Conservation (phyloP, 2,329 filamentous ascomycete genomes). For the Paramyrothecium roridum region DNA sequence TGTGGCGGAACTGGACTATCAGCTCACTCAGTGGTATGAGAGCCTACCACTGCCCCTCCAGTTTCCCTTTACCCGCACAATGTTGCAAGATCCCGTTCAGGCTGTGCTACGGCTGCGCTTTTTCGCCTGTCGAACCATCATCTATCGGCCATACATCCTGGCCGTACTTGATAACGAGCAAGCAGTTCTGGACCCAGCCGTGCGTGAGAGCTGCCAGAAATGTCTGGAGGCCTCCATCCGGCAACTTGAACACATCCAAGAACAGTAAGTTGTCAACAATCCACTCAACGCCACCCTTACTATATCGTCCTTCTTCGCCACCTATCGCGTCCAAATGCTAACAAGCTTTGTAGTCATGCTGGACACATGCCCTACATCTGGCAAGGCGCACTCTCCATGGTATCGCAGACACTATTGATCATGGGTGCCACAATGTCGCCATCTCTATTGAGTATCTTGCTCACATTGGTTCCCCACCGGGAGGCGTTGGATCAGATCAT, state of each 20-base stretch:
- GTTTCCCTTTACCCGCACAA: constrained; percentile 68
- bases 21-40: constrained; percentile 83
- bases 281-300: background rate
- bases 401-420: constrained; percentile 75
- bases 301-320: background rate
- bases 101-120: constrained; percentile 77
- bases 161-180: constrained; percentile 77
- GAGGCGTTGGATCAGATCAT: constrained; percentile 73
- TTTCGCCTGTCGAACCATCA: constrained; percentile 82
- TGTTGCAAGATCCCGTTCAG: constrained; percentile 71
- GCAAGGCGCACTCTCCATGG: constrained; percentile 80
- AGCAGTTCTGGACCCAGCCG: constrained; percentile 65
- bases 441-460: constrained; percentile 64
- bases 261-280: constrained; percentile 58
- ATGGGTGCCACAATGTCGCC: constrained; percentile 84
- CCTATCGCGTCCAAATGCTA: constrained; percentile 11
- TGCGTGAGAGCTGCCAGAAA: constrained; percentile 76
- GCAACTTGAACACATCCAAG: constrained; percentile 74
- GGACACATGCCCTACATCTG: constrained; percentile 84
- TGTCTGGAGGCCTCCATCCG: constrained; percentile 77
- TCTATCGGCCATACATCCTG: constrained; percentile 79
- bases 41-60: constrained; percentile 71
- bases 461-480: constrained; percentile 50
- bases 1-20: constrained; percentile 76
- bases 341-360: constrained; percentile 54